Evolutionary conservation across 139 green algal species (phyloP), one percentile per base, ranked within the genome.

Genomic region (Micractinium sp.): DNA sequence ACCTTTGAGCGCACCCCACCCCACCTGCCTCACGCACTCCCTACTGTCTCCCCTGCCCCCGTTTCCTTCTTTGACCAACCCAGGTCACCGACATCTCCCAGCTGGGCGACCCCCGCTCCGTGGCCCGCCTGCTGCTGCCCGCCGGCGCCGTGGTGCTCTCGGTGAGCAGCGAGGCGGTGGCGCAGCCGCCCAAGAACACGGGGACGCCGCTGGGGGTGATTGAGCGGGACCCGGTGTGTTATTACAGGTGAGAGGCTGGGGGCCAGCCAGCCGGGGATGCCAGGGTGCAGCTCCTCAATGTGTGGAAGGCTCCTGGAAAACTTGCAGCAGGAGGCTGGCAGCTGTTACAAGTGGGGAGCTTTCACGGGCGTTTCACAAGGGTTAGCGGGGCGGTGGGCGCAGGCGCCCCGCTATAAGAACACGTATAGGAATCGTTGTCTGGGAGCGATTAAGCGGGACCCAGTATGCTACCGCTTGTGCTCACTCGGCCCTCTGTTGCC

Each of bases 31-130:
- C 66, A 75, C 66, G 22, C 23, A 53, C 23, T 31, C 33, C 3
- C 82, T 61, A 0, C n/a, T 31, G 2, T 2, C 47, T 71, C 16
- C 69, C 75, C 15, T 79, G n/a, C 73, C 73, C 73, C 19, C 31
- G 19, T 23, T 71, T 71, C 20, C 63, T 71, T 27, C 19, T 27
- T 13, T 22, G 25, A 7, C 75, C 29, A 61, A 74, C 33, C 71
- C 90, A 92, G 79, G 36, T 92, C 35, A 92, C 87, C 27, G 84
- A 93, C 78, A 92, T 93, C 23, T 76, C 76, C 5, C 83, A 90
- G 85, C 81, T 92, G 76, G 91, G 91, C 16, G 66, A 69, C 79
- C 14, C 36, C 22, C 33, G 71, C 1, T 75, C 91, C 23, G 91
- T 93, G 31, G 90, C 84, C 19, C 78, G 35, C n/a, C 33, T 93